These are phyloP conservation scores for Hypoxylon trugodes DNA, from an alignment of 495 filamentous ascomycete species.

Conservation along the genomic window DNA sequence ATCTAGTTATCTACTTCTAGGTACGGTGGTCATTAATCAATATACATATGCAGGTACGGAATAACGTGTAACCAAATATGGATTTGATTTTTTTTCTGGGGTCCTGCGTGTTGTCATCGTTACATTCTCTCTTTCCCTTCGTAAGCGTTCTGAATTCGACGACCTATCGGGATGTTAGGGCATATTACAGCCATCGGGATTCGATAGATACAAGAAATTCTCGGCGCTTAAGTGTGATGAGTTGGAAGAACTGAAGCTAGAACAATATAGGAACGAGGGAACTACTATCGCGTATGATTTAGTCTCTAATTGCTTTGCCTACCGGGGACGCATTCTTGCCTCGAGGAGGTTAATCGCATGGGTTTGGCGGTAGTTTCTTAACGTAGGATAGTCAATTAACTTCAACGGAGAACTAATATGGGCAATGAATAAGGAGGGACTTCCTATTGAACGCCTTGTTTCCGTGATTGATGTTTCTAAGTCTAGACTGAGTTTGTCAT, in stretches of 20 bases:
- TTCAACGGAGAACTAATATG: not conserved
- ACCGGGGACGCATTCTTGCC: not conserved
- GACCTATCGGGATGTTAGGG: constrained; percentile 5
- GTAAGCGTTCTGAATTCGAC: constrained; percentile 2
- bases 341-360: not conserved
- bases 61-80: constrained; percentile 9
- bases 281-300: not conserved
- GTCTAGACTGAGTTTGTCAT: not conserved
- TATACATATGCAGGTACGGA: constrained; percentile 41
- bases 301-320: not conserved
- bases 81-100: constrained; percentile 4
- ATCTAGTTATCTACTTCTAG: too few species aligned
- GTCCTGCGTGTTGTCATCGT: constrained; percentile 16
- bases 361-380: not conserved
- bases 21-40: constrained; percentile 27
- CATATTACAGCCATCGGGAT: constrained; percentile 6
- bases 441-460: too few species aligned
- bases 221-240: constrained; percentile 1
- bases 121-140: constrained; percentile 12
- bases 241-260: not conserved
- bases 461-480: too few species aligned
- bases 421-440: too few species aligned
- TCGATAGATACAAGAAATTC: constrained; percentile 4
- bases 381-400: not conserved
- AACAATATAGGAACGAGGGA: constrained; percentile 1